These are phyloP conservation scores for Rhodamnia rubescens DNA, from an alignment of 345 rosid genomes.

Conservation along the genomic window DNA sequence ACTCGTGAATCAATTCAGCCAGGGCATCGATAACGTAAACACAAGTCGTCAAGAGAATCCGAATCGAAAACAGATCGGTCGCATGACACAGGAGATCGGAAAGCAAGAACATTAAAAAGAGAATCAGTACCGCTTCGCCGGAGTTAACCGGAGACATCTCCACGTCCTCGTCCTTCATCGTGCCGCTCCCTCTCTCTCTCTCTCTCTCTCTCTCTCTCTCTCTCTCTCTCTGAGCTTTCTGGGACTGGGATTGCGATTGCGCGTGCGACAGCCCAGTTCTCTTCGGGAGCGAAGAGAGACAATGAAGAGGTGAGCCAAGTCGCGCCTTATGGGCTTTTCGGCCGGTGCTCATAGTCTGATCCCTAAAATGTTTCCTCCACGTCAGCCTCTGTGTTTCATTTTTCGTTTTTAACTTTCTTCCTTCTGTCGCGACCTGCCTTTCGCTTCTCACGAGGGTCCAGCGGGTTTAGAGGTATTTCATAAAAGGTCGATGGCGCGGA, in stretches of 20 bases:
- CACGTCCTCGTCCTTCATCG: constrained; percentile 75
- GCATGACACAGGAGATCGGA: background rate
- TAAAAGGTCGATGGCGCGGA: no score
- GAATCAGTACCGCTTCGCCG: constrained; percentile 29
- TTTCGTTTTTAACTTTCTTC: background rate
- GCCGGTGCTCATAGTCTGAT: background rate
- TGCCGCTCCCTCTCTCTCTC: background rate
- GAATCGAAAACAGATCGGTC: background rate
- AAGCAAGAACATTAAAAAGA: background rate
- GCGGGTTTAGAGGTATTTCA: no score
- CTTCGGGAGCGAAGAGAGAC: background rate
- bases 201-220: background rate
- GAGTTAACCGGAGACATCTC: constrained; percentile 72
- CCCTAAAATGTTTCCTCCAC: background rate
- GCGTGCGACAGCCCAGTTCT: background rate
- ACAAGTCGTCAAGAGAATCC: background rate
- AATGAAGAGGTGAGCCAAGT: background rate
- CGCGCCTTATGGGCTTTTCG: background rate
- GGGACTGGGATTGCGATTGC: background rate
- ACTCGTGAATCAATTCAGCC: background rate
- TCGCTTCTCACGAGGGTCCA: fast-evolving
- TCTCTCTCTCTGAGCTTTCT: background rate
- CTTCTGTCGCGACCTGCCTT: no score
- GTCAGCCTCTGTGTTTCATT: background rate
- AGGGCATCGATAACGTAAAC: background rate